Evolutionary conservation across 208 protist species (phyloP), one percentile per base, ranked within the genome.

Genomic region (Acanthamoeba rhysodes): DNA sequence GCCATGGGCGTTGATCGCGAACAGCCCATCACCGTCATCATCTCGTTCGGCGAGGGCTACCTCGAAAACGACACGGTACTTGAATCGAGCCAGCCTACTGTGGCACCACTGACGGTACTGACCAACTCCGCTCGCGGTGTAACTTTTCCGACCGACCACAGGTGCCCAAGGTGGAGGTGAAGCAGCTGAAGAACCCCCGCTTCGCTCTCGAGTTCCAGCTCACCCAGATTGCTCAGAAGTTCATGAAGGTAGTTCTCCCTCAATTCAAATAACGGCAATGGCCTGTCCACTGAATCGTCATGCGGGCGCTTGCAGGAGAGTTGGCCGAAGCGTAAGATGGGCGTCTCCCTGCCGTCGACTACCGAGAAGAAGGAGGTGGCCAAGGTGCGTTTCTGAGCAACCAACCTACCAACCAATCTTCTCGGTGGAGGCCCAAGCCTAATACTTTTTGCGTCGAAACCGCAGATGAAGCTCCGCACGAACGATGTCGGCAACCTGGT

Each of bases 161-260:
- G 82, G n/a, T 90, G 14, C 82, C 82, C 48, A 68, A 68, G 48
- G 82, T 66, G 6, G 82, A 90, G 32, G 82, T 90, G 50, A 90
- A 90, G 82, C 82, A 90, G 57, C 12, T n/a, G 32, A 29, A 90
- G 57, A 90, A 90, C 29, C 48, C 48, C 4, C 82, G 82, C 50
- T 90, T 90, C 29, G 82, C 29, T 9, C 57, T 90, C 32, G 82
- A 90, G 55, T 90, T 90, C 32, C 82, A 90, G 82, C 55, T 90
- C 32, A 90, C 82, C 12, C 53, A 90, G 29, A 90, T 90, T 16
- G 82, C 82, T 0, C 48, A 68, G 48, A 68, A 8, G 12, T 90
- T 90, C 82, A 48, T 82, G 34, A 82, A 55, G 70, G 70, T 78
- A 45, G 6, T 6, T 16, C 4, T 2, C 10, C 9, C 22, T 1